A percentile compares a stretch with the other conserved stretches of the same genome.
phyloP scores from a whole-genome alignment of 441 rosid genomes.

The Breynia disticha region DNA sequence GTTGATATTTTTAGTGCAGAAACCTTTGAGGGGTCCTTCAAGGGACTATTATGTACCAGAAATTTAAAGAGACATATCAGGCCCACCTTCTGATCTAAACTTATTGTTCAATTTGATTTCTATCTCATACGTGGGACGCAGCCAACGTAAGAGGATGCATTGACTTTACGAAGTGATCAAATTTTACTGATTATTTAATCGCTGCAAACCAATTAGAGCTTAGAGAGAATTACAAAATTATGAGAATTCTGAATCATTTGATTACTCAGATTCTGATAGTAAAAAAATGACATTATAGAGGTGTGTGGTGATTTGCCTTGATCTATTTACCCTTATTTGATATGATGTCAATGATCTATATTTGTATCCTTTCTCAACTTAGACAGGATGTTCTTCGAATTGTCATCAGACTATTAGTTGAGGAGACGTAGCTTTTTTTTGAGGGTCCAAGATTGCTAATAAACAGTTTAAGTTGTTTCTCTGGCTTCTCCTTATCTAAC shows the following conservation, averaged over 20 bases:
- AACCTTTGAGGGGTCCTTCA: slow-evolving; percentile 25
- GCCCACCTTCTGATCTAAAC: too few relatives aligned
- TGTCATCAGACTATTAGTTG: slow-evolving; percentile 21
- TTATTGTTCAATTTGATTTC: slow-evolving; percentile 17
- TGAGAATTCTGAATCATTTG: slow-evolving; percentile 6
- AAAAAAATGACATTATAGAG: slow-evolving; percentile 1
- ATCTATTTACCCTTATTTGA: slow-evolving; percentile 7
- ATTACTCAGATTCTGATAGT: not conserved
- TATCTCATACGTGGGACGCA: slow-evolving; percentile 9
- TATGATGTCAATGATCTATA: slow-evolving; percentile 12
- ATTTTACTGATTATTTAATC: too few relatives aligned
- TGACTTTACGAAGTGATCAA: slow-evolving; percentile 1
- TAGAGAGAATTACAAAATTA: not conserved
- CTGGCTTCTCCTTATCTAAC: slow-evolving; percentile 8
- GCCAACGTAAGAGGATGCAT: too few relatives aligned
- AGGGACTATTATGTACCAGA: slow-evolving; percentile 24
- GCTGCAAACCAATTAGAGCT: not conserved
- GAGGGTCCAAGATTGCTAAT: slow-evolving; percentile 16
- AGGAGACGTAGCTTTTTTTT: slow-evolving; percentile 24
- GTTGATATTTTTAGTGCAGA: slow-evolving; percentile 11
- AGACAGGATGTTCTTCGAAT: slow-evolving; percentile 21
- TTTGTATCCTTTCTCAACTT: slow-evolving; percentile 4
- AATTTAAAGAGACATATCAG: slow-evolving; percentile 26
- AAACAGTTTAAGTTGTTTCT: slow-evolving; percentile 25
- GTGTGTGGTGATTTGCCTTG: slow-evolving; percentile 9